Base-by-base conservation (phyloP, 352 stramenopile species). In the Globisporangium abappressorium region DNA sequence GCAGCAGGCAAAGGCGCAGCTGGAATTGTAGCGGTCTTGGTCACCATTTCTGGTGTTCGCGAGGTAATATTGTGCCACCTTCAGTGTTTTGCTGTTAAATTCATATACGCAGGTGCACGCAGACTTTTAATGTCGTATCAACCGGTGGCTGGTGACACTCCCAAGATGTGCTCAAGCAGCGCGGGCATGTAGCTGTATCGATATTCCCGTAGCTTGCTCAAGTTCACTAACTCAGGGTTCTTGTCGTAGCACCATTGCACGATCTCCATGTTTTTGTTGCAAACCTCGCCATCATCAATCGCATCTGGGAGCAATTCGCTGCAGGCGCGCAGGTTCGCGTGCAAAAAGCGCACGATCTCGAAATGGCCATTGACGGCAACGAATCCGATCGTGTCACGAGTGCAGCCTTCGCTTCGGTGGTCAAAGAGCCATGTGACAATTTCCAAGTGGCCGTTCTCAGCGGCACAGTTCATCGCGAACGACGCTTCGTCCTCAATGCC, bases 211-310 rank as follows among this genome's bases (percentile, higher is more conserved):
- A 61, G 20, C 2, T 7, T 46, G 56, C 14, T 5, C 6, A 49
- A 14, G 18, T 47, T 8, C 20, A 62, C 33, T 0, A 33, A 7
- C 20, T 47, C 6, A 1, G 33, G 56, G 33, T 62, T 47, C 20
- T 62, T 62, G 56, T n/a, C 56, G 33, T 22, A 49, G 56, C 46
- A 8, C 56, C 56, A 62, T 33, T 49, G 56, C 9, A 47, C 30
- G 2, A 46, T 28, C 54, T 60, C 54, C 54, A 26, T 26, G 54
- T 43, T 33, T 6, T 26, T 5, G 28, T 43, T 43, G 14, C 24
- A 18, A 28, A 58, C 6, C 26, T 58, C 53, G 26, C 26, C 14
- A 24, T 38, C 30, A 26, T 58, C 53, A 15, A 34, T 34, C 6
- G 53, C 18, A 30, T 24, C 5, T 2, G 47, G 22, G 9, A 28